Evolutionary conservation across 768 basidiomycete species (phyloP).

Genomic region (Gymnopilus junonius): DNA sequence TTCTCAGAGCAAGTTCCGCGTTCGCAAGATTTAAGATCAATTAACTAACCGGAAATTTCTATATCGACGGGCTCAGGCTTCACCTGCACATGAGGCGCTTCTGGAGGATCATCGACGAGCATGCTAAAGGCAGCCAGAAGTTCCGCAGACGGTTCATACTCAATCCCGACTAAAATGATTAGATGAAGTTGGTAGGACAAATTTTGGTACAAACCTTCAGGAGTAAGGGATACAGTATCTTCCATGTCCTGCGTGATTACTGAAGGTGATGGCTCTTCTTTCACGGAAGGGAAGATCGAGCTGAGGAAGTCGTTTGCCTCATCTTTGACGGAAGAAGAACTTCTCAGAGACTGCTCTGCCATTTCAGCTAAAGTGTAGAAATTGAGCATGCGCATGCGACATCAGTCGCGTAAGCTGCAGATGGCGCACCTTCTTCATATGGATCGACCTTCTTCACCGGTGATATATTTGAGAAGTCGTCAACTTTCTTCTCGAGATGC

Average conservation of each 20-base stretch:
- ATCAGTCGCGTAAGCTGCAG: neutral
- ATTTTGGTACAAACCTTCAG: neutral
- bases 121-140: neutral
- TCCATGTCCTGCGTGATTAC: neutral
- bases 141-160: conserved; percentile 16
- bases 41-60: neutral
- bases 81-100: neutral
- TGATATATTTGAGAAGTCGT: neutral
- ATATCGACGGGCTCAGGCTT: conserved; percentile 17
- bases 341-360: conserved; percentile 14
- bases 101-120: neutral
- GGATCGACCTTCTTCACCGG: conserved; percentile 25
- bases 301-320: conserved; percentile 5
- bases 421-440: conserved; percentile 26
- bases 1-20: neutral
- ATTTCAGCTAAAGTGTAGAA: conserved; percentile 12
- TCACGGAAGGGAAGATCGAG: conserved; percentile 1
- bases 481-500: neutral
- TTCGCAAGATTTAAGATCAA: too few species aligned
- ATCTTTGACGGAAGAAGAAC: conserved; percentile 5
- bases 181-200: neutral
- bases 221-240: neutral
- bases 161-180: neutral
- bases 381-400: neutral
- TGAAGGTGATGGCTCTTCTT: neutral